A percentile compares a stretch with the other conserved stretches of the same genome.
These are phyloP conservation scores for Symbiodinium natans DNA, from an alignment of 73 alveolate species.

Conservation along the genomic window DNA sequence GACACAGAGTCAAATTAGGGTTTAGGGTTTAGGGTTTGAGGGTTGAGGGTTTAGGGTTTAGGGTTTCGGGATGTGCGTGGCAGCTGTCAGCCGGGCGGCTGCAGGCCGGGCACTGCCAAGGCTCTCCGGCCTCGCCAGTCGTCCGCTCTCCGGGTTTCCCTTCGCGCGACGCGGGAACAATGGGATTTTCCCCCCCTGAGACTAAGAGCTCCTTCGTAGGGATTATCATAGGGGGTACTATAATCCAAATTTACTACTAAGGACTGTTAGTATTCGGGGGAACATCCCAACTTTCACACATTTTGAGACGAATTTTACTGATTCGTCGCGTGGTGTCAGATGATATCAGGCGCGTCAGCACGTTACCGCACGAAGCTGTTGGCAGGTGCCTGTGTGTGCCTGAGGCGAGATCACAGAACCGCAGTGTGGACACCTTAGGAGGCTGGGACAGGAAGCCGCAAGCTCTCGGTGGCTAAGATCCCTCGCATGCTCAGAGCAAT, in stretches of 20 bases:
- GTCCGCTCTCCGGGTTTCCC: neutral
- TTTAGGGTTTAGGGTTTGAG: too few relatives aligned
- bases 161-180: neutral
- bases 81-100: constrained; percentile 20
- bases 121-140: neutral
- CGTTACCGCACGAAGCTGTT: too few relatives aligned
- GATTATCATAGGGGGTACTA: neutral
- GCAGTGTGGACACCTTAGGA: neutral
- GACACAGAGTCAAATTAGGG: too few relatives aligned
- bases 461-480: too few relatives aligned
- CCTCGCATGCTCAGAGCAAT: too few relatives aligned
- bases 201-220: neutral
- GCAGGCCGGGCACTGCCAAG: constrained; percentile 10
- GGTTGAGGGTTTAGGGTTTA: too few relatives aligned
- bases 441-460: too few relatives aligned
- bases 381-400: neutral
- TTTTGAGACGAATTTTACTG: neutral
- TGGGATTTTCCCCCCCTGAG: neutral
- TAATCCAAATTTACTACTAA: too few relatives aligned
- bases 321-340: too few relatives aligned
- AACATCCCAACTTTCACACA: neutral
- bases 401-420: neutral
- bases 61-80: too few relatives aligned
- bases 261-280: neutral
- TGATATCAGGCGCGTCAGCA: too few relatives aligned